Percentiles rank a stretch among this genome's conserved stretches.
These are phyloP conservation scores for Petunia secreta DNA, from an alignment of 257 asterid species.

Conservation along the genomic window DNA sequence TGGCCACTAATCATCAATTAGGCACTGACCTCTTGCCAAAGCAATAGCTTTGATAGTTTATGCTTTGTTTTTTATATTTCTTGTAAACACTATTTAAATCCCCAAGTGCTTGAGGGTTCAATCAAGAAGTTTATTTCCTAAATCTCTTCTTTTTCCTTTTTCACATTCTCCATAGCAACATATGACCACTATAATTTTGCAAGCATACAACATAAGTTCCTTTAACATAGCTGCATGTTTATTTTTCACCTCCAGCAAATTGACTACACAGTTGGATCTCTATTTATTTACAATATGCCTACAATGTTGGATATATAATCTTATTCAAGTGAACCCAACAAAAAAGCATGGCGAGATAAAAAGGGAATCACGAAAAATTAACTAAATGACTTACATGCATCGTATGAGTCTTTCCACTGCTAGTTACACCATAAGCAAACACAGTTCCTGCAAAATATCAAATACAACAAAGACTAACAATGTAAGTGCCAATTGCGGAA, in stretches of 20 bases:
- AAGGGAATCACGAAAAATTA: not conserved
- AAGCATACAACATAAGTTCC: not conserved
- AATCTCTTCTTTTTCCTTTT: slow-evolving; percentile 8
- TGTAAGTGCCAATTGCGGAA: not conserved
- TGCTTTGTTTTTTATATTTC: not conserved
- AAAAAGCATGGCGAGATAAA: not conserved
- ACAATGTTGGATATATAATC: not conserved
- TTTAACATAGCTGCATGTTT: not conserved
- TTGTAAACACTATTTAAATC: not conserved
- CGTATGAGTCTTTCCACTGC: slow-evolving; percentile 92
- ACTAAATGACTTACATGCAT: slow-evolving; percentile 67
- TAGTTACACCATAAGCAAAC: slow-evolving; percentile 85
- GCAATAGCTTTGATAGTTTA: not conserved
- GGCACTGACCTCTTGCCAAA: slow-evolving; percentile 7
- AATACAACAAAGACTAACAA: not conserved
- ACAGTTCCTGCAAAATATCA: slow-evolving; percentile 66
- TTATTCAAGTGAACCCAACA: not conserved
- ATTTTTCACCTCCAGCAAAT: slow-evolving; percentile 19
- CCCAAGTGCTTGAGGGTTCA: not conserved
- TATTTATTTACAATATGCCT: not conserved
- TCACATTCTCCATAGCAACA: slow-evolving; percentile 2
- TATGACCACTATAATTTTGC: not conserved
- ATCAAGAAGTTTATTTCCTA: not conserved
- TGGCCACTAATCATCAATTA: slow-evolving; percentile 1
- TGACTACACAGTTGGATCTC: not conserved